Evolutionary conservation across 106 monocot genomes (phyloP).

Genomic region (Allium fistulosum): DNA sequence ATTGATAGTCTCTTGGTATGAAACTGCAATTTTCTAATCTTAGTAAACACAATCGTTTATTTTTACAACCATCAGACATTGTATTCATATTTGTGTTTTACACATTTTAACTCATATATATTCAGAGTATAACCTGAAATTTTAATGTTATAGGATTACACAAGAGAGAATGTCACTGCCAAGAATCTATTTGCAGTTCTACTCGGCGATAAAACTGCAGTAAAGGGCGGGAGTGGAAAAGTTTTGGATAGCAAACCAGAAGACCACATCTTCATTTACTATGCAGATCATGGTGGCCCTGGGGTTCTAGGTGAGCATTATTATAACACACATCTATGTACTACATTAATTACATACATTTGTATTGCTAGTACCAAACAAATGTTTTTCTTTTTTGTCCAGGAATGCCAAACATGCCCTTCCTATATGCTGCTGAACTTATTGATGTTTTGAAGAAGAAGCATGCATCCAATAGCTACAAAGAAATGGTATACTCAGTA

Average conservation of each 20-base stretch:
- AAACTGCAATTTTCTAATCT: too few relatives aligned
- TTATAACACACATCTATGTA: neutral
- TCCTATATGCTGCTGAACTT: conserved; percentile 56
- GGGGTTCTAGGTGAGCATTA: conserved; percentile 66
- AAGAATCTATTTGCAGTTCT: conserved; percentile 74
- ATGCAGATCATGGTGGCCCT: conserved; percentile 88
- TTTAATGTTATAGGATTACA: conserved; percentile 56
- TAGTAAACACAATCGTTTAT: too few relatives aligned
- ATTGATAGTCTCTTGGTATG: too few relatives aligned
- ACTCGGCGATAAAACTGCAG: conserved; percentile 54
- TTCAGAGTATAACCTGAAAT: too few relatives aligned
- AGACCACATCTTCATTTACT: conserved; percentile 82
- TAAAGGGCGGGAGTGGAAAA: conserved; percentile 85
- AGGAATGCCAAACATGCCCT: conserved; percentile 88
- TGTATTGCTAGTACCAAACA: too few relatives aligned
- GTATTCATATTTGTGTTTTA: too few relatives aligned
- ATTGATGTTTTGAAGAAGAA: conserved; percentile 75
- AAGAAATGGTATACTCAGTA: conserved; percentile 59
- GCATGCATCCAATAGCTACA: conserved; percentile 61
- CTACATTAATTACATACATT: too few relatives aligned
- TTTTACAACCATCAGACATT: too few relatives aligned
- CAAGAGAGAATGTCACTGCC: conserved; percentile 40
- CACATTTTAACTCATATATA: too few relatives aligned
- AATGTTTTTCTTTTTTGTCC: neutral
- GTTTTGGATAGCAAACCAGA: conserved; percentile 73